Base-by-base conservation (phyloP, 768 basidiomycete genomes). In the Pulveroboletus sp. region DNA sequence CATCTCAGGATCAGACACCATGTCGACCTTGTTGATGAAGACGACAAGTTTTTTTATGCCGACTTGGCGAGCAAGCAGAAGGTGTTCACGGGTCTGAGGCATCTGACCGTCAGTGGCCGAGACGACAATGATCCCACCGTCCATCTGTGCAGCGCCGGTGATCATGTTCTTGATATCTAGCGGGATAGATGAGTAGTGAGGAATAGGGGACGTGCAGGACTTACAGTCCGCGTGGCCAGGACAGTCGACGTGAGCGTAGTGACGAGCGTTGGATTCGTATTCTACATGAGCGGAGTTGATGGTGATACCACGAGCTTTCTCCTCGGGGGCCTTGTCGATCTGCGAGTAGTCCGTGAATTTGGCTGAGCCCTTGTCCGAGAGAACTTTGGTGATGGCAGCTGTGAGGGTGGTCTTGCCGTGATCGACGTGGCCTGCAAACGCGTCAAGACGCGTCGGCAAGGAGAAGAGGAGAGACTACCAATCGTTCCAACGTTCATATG, bases 291-390 rank as follows among this genome's bases (percentile, higher is more conserved):
- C 83, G 18, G 96, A 95, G 71, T 95, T 93, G 72, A 99, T 99
- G 54, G 96, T 99, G 72, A 99, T 99, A 71, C 96, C 96, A 68
- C 96, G 91, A 54, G 95, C 95, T 73, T 93, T 95, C 76, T 99
- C 96, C 72, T 99, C 96, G 3, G 96, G 96, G 8, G 96, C 96
- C 77, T 90, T 97, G 87, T 99, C 96, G 62, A 99, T 99, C 71
- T 93, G 84, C 43, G 78, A 82, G 76, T 99, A 99, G 78, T 93
- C 94, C 55, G 94, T 90, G 73, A 99, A 98, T 67, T 76, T 72
- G 60, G 76, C 85, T 49, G 83, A 83, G 51, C 90, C 89, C 39
- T 73, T 69, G 57, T 81, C 75, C 26, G 96, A 75, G 48, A 98
- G 80, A 49, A 93, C 88, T 68, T 90, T 98, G 61, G 96, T 99